These are phyloP conservation scores for Didymella sp. DNA, from an alignment of 2,329 filamentous ascomycete species.

Conservation along the genomic window DNA sequence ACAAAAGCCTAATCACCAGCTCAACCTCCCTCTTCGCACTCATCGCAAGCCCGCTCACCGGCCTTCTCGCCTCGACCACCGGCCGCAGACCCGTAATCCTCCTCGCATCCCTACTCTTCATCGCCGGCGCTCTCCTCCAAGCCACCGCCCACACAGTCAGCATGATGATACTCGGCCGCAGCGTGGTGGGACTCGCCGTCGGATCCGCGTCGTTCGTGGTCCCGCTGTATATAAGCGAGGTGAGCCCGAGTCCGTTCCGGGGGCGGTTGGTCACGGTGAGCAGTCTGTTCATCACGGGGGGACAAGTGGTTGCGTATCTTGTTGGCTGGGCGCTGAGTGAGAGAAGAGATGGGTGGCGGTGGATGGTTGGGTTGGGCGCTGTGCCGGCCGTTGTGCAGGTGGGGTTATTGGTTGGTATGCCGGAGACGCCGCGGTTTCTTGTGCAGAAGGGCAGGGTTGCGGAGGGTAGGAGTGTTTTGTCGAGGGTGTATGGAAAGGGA, in stretches of 20 bases:
- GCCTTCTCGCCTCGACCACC: slow-evolving; percentile 70
- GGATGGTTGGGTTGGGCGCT: slow-evolving; percentile 88
- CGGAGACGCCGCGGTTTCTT: slow-evolving; percentile 89
- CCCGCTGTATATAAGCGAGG: slow-evolving; percentile 79
- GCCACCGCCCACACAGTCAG: slow-evolving; percentile 64
- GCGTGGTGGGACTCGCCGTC: slow-evolving; percentile 74
- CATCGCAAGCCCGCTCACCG: slow-evolving; percentile 62
- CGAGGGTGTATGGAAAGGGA: slow-evolving; percentile 64
- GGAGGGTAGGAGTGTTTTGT: slow-evolving; percentile 70
- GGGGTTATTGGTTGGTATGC: slow-evolving; percentile 72
- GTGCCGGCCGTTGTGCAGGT: slow-evolving; percentile 77
- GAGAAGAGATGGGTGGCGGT: slow-evolving; percentile 73
- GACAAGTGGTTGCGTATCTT: slow-evolving; percentile 88
- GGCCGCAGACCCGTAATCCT: slow-evolving; percentile 87
- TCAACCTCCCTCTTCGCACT: slow-evolving; percentile 65
- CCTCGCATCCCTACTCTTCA: slow-evolving; percentile 67
- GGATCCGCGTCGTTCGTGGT: slow-evolving; percentile 82
- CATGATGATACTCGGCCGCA: slow-evolving; percentile 71
- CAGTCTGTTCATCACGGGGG: slow-evolving; percentile 82
- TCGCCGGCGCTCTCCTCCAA: slow-evolving; percentile 71
- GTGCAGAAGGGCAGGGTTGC: slow-evolving; percentile 70
- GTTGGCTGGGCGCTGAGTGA: slow-evolving; percentile 76
- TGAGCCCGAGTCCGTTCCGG: slow-evolving; percentile 76
- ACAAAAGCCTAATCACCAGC: slow-evolving; percentile 66
- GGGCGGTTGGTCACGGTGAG: slow-evolving; percentile 84